phyloP scores from a whole-genome alignment of 2,329 filamentous ascomycete species.

The Oidium heveae region DNA sequence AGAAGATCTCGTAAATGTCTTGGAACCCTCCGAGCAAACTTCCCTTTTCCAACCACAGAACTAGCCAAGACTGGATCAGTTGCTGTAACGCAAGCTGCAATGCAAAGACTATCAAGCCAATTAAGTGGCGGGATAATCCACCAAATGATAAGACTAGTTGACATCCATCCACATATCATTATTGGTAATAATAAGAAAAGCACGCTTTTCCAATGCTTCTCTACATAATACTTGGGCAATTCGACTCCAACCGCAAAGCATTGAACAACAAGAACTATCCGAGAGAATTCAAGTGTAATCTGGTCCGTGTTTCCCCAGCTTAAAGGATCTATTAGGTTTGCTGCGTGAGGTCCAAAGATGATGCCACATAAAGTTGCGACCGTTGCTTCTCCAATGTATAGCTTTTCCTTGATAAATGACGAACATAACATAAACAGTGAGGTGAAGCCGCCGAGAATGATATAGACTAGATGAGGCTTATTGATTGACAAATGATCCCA shows the following conservation, averaged over 20 bases:
- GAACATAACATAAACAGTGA: slow-evolving; percentile 96
- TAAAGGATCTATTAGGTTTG: slow-evolving; percentile 50
- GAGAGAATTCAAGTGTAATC: slow-evolving; percentile 70
- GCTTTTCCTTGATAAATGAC: slow-evolving; percentile 88
- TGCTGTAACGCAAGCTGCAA: slow-evolving; percentile 84
- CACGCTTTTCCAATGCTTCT: slow-evolving; percentile 88
- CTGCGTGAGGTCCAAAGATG: slow-evolving; percentile 69
- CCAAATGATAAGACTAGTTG: slow-evolving; percentile 87
- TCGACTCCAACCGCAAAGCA: slow-evolving; percentile 84
- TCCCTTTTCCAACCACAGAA: slow-evolving; percentile 94
- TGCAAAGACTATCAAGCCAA: slow-evolving; percentile 73
- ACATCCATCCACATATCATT: slow-evolving; percentile 90
- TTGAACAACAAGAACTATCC: slow-evolving; percentile 73
- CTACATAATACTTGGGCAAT: slow-evolving; percentile 87
- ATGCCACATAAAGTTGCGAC: slow-evolving; percentile 73
- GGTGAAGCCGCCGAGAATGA: slow-evolving; percentile 94
- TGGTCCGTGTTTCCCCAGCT: slow-evolving; percentile 68
- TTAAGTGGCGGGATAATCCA: slow-evolving; percentile 56
- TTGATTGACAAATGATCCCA: slow-evolving; percentile 71
- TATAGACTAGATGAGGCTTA: slow-evolving; percentile 90
- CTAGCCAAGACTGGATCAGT: slow-evolving; percentile 93
- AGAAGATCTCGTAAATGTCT: slow-evolving; percentile 91
- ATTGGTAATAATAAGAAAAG: slow-evolving; percentile 70
- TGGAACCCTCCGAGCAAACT: slow-evolving; percentile 90
- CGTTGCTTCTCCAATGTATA: slow-evolving; percentile 97